Percentiles rank a stretch among this genome's conserved stretches.
Conservation (phyloP, 768 basidiomycete species). For the Rickenella mellea region DNA sequence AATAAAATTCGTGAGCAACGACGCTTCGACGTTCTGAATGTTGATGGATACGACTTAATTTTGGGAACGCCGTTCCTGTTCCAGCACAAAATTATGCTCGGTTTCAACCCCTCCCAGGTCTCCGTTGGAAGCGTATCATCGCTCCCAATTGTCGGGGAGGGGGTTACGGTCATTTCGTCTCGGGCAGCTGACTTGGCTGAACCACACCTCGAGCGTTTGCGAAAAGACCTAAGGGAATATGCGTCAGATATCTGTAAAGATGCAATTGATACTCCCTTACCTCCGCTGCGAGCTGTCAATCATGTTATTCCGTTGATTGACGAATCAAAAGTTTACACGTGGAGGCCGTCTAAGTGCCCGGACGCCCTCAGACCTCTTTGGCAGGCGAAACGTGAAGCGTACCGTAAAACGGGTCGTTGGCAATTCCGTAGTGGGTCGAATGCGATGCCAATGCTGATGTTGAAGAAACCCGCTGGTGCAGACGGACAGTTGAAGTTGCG, state of each 20-base stretch:
- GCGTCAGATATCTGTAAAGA: conserved; percentile 10
- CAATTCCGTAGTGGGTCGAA: conserved; percentile 15
- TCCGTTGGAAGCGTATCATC: conserved; percentile 8
- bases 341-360: conserved; percentile 26
- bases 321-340: conserved; percentile 20
- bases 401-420: conserved; percentile 23
- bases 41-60: conserved; percentile 29
- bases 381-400: conserved; percentile 19
- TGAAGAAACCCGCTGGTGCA: conserved; percentile 17
- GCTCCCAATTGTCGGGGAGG: conserved; percentile 8
- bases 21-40: conserved; percentile 28
- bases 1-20: conserved; percentile 21
- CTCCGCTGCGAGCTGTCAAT: conserved; percentile 23
- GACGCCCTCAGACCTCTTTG: conserved; percentile 18
- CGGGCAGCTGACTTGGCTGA: conserved; percentile 9
- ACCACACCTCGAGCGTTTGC: conserved; percentile 5
- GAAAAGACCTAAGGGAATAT: conserved; percentile 10
- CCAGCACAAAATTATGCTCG: conserved; percentile 21
- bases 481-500: conserved; percentile 12
- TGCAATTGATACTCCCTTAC: conserved; percentile 12
- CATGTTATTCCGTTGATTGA: conserved; percentile 27
- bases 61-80: conserved; percentile 29
- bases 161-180: conserved; percentile 7
- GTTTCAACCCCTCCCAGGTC: conserved; percentile 17
- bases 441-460: conserved; percentile 23